These are phyloP conservation scores for Dothideomycetes sp. DNA, from an alignment of 2,329 filamentous ascomycete genomes.

Conservation along the genomic window DNA sequence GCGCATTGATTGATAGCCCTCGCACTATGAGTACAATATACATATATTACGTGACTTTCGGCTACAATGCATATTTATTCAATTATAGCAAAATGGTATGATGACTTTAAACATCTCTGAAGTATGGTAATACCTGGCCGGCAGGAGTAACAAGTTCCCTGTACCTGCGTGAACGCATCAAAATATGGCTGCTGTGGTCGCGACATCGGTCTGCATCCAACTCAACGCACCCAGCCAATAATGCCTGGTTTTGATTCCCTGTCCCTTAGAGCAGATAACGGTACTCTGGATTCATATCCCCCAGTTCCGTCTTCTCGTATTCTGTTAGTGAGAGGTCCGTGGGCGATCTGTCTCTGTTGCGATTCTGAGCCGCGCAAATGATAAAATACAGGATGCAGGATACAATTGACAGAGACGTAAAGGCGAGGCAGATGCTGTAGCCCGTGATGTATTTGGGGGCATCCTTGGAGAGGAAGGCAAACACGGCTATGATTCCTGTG, in stretches of 20 bases:
- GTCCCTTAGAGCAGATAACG: constrained; percentile 41
- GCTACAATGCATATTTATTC: too few relatives aligned
- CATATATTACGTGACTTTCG: too few relatives aligned
- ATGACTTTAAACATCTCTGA: too few relatives aligned
- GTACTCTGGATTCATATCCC: constrained; percentile 50
- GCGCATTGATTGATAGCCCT: too few relatives aligned
- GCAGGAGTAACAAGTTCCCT: too few relatives aligned
- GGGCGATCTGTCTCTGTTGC: constrained; percentile 39
- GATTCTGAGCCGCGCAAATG: constrained; percentile 50
- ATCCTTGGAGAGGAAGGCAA: constrained; percentile 44
- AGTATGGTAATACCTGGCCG: too few relatives aligned
- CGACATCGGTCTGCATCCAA: too few relatives aligned
- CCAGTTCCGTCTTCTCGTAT: constrained; percentile 50
- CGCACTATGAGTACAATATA: too few relatives aligned
- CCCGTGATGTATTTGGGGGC: constrained; percentile 59
- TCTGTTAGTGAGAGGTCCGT: constrained; percentile 43
- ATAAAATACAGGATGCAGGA: constrained; percentile 50
- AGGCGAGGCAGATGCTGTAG: constrained; percentile 67
- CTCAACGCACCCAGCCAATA: too few relatives aligned
- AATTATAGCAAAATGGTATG: too few relatives aligned
- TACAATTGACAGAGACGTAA: constrained; percentile 56
- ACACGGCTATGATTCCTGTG: constrained; percentile 40
- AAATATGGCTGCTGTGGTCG: too few relatives aligned
- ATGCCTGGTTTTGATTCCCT: neutral
- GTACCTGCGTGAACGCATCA: too few relatives aligned